A percentile compares a stretch with the other conserved stretches of the same genome.
phyloP scores from a whole-genome alignment of 805 yeast species.

The Metschnikowia cerradonensis region DNA sequence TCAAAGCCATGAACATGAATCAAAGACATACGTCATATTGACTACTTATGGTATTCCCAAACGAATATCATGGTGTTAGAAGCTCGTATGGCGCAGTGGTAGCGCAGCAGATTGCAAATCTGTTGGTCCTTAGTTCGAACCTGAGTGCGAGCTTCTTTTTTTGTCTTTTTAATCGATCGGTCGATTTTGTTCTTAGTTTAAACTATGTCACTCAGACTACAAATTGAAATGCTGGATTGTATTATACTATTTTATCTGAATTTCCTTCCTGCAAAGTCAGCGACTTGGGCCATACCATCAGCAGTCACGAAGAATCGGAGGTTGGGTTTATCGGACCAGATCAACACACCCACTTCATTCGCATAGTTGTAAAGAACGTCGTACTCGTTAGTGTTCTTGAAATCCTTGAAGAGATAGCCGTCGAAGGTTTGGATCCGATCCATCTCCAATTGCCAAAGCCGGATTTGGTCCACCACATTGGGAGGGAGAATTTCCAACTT shows the following conservation, averaged over 20 bases:
- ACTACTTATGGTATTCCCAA: accelerated
- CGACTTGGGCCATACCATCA: constrained; percentile 84
- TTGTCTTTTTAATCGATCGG: constrained; percentile 12
- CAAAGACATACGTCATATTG: accelerated
- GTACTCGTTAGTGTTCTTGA: constrained; percentile 72
- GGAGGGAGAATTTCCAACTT: constrained; percentile 75
- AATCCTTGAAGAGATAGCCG: constrained; percentile 87
- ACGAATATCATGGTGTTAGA: not conserved
- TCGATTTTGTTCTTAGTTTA: too few relatives aligned
- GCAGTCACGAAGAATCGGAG: constrained; percentile 79
- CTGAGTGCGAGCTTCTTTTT: constrained; percentile 74
- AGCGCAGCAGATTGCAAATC: constrained; percentile 99
- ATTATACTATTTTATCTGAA: constrained; percentile 10
- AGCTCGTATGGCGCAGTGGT: constrained; percentile 93
- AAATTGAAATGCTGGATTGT: not conserved
- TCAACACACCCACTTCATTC: constrained; percentile 80
- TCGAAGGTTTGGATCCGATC: constrained; percentile 85
- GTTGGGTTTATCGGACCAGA: constrained; percentile 76
- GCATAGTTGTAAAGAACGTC: constrained; percentile 72
- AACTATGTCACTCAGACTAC: too few relatives aligned
- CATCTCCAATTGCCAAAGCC: constrained; percentile 92
- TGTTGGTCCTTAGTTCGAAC: constrained; percentile 96
- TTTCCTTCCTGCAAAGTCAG: constrained; percentile 79
- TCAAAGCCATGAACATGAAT: too few relatives aligned
- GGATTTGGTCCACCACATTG: constrained; percentile 94